phyloP scores from a whole-genome alignment of 805 yeast species.

The Candida koratica region DNA sequence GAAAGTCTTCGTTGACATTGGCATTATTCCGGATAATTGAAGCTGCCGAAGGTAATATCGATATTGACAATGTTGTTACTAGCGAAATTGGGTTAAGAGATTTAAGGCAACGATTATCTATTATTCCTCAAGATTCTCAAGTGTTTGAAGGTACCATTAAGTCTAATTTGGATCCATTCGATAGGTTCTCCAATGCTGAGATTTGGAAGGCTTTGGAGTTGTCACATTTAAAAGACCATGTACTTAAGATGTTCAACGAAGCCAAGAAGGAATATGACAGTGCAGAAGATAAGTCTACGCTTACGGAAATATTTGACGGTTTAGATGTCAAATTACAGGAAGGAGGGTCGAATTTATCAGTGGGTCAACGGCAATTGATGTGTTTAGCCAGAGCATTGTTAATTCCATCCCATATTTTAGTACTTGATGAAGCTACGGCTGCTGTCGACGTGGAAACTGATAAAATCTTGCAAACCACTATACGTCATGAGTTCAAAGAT shows the following conservation, averaged over 20 bases:
- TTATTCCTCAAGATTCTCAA: constrained; percentile 93
- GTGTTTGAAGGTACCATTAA: constrained; percentile 42
- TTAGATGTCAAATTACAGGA: constrained; percentile 38
- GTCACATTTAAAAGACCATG: constrained; percentile 41
- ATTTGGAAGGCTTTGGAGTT: constrained; percentile 42
- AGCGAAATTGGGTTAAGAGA: constrained; percentile 69
- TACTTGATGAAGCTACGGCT: constrained; percentile 84
- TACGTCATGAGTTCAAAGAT: constrained; percentile 67
- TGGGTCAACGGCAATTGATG: constrained; percentile 57
- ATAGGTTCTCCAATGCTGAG: constrained; percentile 31
- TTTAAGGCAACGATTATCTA: constrained; percentile 70
- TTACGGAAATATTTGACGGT: constrained; percentile 20
- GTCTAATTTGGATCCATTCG: constrained; percentile 41
- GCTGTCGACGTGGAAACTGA: constrained; percentile 88
- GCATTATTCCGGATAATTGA: constrained; percentile 86
- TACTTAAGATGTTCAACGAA: constrained; percentile 33
- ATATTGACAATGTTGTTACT: constrained; percentile 70
- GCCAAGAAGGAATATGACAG: constrained; percentile 26
- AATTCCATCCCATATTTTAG: constrained; percentile 54
- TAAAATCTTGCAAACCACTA: constrained; percentile 70
- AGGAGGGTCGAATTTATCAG: constrained; percentile 47
- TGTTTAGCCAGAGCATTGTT: constrained; percentile 77
- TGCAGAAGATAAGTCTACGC: constrained; percentile 14
- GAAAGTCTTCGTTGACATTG: constrained; percentile 80
- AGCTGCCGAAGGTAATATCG: constrained; percentile 61